Conservation (phyloP, 768 basidiomycete genomes). For the Naganishia friedmannii region DNA sequence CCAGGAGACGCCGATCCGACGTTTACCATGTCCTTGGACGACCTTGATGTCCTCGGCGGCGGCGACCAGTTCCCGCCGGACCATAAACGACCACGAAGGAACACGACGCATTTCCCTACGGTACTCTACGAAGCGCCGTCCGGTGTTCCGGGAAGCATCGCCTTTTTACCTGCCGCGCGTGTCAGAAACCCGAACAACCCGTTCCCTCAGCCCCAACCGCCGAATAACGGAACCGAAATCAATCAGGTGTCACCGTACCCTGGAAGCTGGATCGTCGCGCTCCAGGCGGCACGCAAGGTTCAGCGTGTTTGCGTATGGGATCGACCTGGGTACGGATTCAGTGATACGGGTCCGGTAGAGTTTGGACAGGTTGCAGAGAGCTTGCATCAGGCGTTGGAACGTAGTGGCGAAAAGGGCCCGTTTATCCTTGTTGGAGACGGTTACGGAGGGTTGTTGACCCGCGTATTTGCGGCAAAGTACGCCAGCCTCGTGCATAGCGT, state of each 20-base stretch:
- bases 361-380: slow-evolving; percentile 45
- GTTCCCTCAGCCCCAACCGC: slow-evolving; percentile 29
- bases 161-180: slow-evolving; percentile 41
- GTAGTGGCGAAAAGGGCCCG: slow-evolving; percentile 32
- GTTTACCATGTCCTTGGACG: neutral
- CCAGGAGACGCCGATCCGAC: slow-evolving; percentile 2
- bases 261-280: slow-evolving; percentile 48
- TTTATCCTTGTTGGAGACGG: slow-evolving; percentile 49
- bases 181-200: slow-evolving; percentile 35
- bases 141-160: slow-evolving; percentile 48
- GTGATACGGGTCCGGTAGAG: slow-evolving; percentile 43
- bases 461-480: slow-evolving; percentile 48
- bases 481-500: slow-evolving; percentile 41
- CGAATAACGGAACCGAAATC: slow-evolving; percentile 32
- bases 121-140: slow-evolving; percentile 49
- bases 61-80: slow-evolving; percentile 27
- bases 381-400: slow-evolving; percentile 41
- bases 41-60: neutral
- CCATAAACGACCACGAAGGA: slow-evolving; percentile 17
- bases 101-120: slow-evolving; percentile 38
- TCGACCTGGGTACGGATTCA: slow-evolving; percentile 51
- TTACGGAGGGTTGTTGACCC: slow-evolving; percentile 48
- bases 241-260: slow-evolving; percentile 35
- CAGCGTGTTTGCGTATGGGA: slow-evolving; percentile 51
- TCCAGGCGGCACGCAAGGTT: slow-evolving; percentile 44